phyloP scores from a whole-genome alignment of 257 asterid genomes.

The Hygrophila difformis region DNA sequence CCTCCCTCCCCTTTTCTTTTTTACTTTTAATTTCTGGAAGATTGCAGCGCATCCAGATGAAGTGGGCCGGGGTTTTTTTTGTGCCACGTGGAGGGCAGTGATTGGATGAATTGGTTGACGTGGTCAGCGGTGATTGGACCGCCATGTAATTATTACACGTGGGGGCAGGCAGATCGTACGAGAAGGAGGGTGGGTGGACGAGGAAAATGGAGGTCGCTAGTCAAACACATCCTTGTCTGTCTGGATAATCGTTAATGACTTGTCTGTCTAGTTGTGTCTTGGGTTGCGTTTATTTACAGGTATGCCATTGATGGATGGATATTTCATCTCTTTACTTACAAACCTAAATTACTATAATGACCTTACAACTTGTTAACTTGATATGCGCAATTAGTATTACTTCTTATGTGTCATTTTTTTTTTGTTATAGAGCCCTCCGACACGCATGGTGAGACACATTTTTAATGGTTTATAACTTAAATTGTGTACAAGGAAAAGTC shows the following conservation, averaged over 20 bases:
- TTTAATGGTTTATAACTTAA: no score
- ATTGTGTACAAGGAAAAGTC: no score
- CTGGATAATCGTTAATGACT: neutral
- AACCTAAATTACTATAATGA: no score
- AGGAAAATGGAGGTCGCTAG: constrained; percentile 30
- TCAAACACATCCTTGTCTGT: constrained; percentile 20
- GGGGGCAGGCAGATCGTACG: constrained; percentile 17
- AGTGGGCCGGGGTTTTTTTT: neutral
- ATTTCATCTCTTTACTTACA: no score
- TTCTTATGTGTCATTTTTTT: no score
- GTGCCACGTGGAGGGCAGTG: neutral
- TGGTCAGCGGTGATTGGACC: neutral
- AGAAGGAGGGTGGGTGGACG: constrained; percentile 20
- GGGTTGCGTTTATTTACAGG: constrained; percentile 5
- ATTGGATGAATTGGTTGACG: neutral
- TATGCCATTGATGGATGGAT: no score
- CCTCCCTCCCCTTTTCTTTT: no score
- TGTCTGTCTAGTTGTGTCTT: neutral
- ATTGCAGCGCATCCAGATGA: constrained; percentile 36
- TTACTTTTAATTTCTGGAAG: no score
- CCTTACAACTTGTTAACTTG: no score
- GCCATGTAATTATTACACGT: constrained; percentile 19
- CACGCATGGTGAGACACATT: no score
- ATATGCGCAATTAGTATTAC: no score
- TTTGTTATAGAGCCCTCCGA: no score